phyloP scores from a whole-genome alignment of 1,284 basidiomycete genomes.

The Marasmius oreades region DNA sequence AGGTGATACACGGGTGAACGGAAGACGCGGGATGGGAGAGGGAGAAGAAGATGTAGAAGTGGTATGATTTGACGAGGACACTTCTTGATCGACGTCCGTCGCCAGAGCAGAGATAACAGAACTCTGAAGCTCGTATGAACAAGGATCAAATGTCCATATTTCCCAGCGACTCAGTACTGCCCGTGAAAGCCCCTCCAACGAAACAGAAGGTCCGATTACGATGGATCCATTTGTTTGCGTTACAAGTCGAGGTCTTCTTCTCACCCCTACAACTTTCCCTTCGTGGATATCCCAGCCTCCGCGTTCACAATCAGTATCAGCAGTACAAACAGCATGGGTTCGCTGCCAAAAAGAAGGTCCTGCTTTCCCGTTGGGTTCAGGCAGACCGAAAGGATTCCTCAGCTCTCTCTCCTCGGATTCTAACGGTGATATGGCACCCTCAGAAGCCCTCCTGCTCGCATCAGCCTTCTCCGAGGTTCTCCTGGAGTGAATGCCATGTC shows the following conservation, averaged over 20 bases:
- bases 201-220: slow-evolving; percentile 17
- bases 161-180: slow-evolving; percentile 77
- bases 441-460: slow-evolving; percentile 43
- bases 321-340: slow-evolving; percentile 49
- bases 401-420: slow-evolving; percentile 47
- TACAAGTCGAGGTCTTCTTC: slow-evolving; percentile 47
- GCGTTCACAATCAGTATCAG: slow-evolving; percentile 61
- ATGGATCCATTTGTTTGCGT: slow-evolving; percentile 22
- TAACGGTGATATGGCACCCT: slow-evolving; percentile 46
- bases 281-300: slow-evolving; percentile 69
- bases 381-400: slow-evolving; percentile 28
- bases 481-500: slow-evolving; percentile 71
- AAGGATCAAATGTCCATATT: slow-evolving; percentile 69
- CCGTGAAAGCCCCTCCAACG: slow-evolving; percentile 47
- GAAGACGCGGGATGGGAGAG: slow-evolving; percentile 49
- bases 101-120: slow-evolving; percentile 48
- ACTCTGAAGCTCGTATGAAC: slow-evolving; percentile 41
- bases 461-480: slow-evolving; percentile 63
- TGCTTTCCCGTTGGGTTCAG: slow-evolving; percentile 33
- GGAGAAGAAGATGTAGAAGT: slow-evolving; percentile 21
- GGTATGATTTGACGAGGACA: slow-evolving; percentile 18
- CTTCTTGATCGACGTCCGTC: slow-evolving; percentile 18
- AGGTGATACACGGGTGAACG: slow-evolving; percentile 73
- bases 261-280: slow-evolving; percentile 58
- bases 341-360: slow-evolving; percentile 48